Percentiles rank a stretch among this genome's conserved stretches.
Conservation (phyloP, 2,329 filamentous ascomycete genomes). For the Hypomyces perniciosus region DNA sequence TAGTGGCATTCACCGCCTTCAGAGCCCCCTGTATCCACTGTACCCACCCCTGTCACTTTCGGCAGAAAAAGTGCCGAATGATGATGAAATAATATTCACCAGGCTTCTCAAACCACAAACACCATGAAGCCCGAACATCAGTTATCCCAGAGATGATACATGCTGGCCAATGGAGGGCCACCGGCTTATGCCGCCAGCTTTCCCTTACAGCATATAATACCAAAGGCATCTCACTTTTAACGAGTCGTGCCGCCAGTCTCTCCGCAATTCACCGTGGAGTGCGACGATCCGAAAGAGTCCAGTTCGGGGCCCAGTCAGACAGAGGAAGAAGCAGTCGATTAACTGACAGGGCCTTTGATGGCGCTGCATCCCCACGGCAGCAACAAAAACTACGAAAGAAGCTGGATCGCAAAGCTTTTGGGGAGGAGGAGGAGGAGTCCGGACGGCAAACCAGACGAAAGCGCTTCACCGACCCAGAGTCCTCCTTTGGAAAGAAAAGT, state of each 20-base stretch:
- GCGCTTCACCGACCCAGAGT: conserved; percentile 46
- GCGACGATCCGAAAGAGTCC: conserved; percentile 39
- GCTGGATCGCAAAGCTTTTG: conserved; percentile 36
- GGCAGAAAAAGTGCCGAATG: conserved; percentile 25
- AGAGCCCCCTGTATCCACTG: conserved; percentile 8
- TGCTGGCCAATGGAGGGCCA: conserved; percentile 17
- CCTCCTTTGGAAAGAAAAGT: conserved; percentile 48
- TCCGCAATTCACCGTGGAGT: conserved; percentile 66
- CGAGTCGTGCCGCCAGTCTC: conserved; percentile 34
- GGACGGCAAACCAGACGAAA: conserved; percentile 41
- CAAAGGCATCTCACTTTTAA: conserved; percentile 6
- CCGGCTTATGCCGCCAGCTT: conserved; percentile 18
- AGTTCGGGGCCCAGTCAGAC: conserved; percentile 19
- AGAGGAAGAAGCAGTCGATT: conserved; percentile 17
- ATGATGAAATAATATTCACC: not conserved
- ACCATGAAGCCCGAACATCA: no score
- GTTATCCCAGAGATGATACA: conserved; percentile 19
- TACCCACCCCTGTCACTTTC: not conserved
- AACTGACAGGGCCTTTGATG: conserved; percentile 25
- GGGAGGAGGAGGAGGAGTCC: conserved; percentile 26
- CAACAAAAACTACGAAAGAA: conserved; percentile 47
- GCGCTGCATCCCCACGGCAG: conserved; percentile 25
- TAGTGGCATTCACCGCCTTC: conserved; percentile 17
- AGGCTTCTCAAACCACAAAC: not conserved
- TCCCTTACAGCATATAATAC: conserved; percentile 2